A percentile compares a stretch with the other conserved stretches of the same genome.
Evolutionary conservation across 768 basidiomycete genomes (phyloP).

Genomic region (Terana coerulea): DNA sequence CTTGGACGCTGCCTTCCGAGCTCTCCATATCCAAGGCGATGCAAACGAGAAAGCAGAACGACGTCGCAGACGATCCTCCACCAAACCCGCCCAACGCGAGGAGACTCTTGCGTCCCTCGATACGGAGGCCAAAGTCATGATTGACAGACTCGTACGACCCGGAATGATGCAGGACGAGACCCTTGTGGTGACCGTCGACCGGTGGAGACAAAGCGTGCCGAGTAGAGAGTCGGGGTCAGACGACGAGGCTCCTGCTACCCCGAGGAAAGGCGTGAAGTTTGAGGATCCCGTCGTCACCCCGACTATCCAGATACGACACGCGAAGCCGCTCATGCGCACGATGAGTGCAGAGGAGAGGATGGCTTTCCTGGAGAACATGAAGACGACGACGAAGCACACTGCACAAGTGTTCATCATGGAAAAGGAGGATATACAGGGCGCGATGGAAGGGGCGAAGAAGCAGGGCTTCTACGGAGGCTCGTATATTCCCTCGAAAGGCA

Average conservation of each 20-base stretch:
- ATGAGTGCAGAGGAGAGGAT: constrained; percentile 9
- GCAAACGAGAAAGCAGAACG: constrained; percentile 24
- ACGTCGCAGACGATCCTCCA: constrained; percentile 16
- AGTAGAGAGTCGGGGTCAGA: constrained; percentile 23
- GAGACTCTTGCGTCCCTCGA: neutral
- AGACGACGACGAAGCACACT: constrained; percentile 1
- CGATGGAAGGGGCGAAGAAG: neutral
- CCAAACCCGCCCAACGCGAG: constrained; percentile 3
- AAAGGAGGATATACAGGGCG: neutral
- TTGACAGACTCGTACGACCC: neutral
- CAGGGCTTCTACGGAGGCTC: constrained; percentile 11
- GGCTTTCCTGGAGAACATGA: constrained; percentile 2
- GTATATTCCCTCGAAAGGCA: constrained; percentile 1
- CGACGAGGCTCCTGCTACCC: constrained; percentile 44
- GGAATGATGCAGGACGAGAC: neutral
- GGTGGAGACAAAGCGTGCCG: neutral
- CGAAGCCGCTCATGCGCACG: constrained; percentile 4
- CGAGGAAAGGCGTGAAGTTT: constrained; percentile 38
- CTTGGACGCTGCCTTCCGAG: neutral
- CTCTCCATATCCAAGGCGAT: neutral
- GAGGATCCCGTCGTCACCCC: constrained; percentile 4
- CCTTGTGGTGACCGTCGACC: neutral
- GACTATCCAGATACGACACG: neutral
- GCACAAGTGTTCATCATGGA: constrained; percentile 7
- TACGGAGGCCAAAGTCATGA: neutral